These are phyloP conservation scores for Talinum fruticosum DNA, from an alignment of 148 eudicot genomes.

Conservation along the genomic window DNA sequence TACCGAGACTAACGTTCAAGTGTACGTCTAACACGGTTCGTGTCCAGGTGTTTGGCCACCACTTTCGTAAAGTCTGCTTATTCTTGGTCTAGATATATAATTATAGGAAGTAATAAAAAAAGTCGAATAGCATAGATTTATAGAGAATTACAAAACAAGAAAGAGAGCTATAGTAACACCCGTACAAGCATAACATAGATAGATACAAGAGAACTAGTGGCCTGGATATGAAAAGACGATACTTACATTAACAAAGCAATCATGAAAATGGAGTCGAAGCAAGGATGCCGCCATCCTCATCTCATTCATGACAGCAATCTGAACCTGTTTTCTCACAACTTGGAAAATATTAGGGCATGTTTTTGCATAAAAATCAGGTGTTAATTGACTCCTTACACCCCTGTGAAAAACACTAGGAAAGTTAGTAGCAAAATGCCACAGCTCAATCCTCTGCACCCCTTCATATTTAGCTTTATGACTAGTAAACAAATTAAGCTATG, in stretches of 20 bases:
- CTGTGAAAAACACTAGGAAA: conserved; percentile 25
- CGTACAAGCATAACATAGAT: too few relatives aligned
- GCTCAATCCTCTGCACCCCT: conserved; percentile 13
- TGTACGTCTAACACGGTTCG: too few relatives aligned
- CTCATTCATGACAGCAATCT: conserved; percentile 54
- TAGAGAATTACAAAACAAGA: too few relatives aligned
- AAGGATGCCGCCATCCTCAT: conserved; percentile 84
- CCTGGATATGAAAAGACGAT: too few relatives aligned
- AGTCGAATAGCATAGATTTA: too few relatives aligned
- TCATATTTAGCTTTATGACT: conserved; percentile 22
- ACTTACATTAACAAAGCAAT: conserved; percentile 85
- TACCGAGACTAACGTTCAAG: too few relatives aligned
- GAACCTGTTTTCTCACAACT: conserved; percentile 54
- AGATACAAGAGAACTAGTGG: background rate
- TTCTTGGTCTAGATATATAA: too few relatives aligned
- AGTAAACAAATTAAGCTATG: background rate
- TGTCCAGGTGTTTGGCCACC: too few relatives aligned
- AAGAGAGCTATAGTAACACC: too few relatives aligned
- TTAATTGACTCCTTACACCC: conserved; percentile 45
- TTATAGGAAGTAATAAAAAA: too few relatives aligned
- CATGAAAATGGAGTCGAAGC: conserved; percentile 80
- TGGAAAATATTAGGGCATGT: conserved; percentile 56
- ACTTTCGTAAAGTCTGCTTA: too few relatives aligned
- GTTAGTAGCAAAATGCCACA: conserved; percentile 23
- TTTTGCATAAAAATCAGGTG: conserved; percentile 48